Evolutionary conservation across 2,329 filamentous ascomycete species (phyloP).

Genomic region (Xylariaceae sp.): DNA sequence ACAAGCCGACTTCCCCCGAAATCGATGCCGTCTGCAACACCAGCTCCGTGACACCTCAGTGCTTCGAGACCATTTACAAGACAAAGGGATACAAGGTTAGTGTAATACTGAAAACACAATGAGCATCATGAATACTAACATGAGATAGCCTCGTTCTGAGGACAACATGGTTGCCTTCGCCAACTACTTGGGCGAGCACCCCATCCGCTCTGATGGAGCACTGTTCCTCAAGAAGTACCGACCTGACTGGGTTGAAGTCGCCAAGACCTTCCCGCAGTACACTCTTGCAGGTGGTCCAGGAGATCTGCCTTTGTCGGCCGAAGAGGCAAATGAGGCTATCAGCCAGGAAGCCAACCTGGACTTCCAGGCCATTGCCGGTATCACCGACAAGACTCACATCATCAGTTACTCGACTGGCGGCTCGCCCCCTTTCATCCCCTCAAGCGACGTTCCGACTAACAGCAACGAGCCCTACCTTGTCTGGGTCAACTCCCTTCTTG

Average conservation of each 20-base stretch:
- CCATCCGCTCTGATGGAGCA: conserved; percentile 41
- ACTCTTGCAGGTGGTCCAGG: conserved; percentile 33
- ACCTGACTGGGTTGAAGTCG: conserved; percentile 33
- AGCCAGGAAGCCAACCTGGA: conserved; percentile 32
- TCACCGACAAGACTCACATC: conserved; percentile 30
- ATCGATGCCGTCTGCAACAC: conserved; percentile 41
- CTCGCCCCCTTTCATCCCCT: conserved; percentile 31
- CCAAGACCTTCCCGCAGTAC: conserved; percentile 32
- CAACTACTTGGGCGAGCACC: conserved; percentile 43
- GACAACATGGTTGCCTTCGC: conserved; percentile 42
- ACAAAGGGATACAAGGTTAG: conserved; percentile 45
- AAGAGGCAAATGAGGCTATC: conserved; percentile 21
- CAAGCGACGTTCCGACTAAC: conserved; percentile 23
- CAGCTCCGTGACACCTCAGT: conserved; percentile 47
- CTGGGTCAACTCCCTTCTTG: conserved; percentile 47
- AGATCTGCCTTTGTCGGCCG: conserved; percentile 26
- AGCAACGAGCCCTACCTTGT: conserved; percentile 54
- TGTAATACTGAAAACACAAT: background rate
- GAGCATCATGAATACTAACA: conserved; percentile 1
- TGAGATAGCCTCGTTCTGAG: conserved; percentile 32
- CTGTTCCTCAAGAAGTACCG: conserved; percentile 35
- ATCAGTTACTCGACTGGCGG: conserved; percentile 33
- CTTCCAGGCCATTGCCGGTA: conserved; percentile 31
- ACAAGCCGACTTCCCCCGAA: conserved; percentile 24
- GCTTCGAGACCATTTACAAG: conserved; percentile 49